Evolutionary conservation across 2,329 filamentous ascomycete species (phyloP).

Genomic region (Harringtonia lauricola): DNA sequence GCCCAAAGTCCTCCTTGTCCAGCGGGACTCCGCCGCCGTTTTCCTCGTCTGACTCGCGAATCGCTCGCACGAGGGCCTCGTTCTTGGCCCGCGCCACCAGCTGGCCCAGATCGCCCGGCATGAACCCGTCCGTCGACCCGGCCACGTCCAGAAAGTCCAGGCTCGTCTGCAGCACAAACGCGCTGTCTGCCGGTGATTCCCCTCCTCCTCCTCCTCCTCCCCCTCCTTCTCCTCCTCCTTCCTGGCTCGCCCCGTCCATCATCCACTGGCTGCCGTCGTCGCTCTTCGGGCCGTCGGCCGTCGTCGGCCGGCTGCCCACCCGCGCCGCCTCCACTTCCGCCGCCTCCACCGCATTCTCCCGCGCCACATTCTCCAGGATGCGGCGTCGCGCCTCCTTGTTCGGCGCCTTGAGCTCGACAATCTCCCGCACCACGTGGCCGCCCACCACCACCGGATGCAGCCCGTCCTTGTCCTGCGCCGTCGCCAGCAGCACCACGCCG

Average conservation of each 20-base stretch:
- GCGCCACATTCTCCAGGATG: slow-evolving; percentile 72
- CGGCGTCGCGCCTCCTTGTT: slow-evolving; percentile 81
- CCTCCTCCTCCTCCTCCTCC: not conserved
- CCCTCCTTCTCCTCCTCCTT: slow-evolving; percentile 27
- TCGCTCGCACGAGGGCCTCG: slow-evolving; percentile 70
- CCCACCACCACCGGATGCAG: slow-evolving; percentile 85
- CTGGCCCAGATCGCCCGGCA: slow-evolving; percentile 86
- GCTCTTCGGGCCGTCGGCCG: slow-evolving; percentile 37
- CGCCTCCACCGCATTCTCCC: slow-evolving; percentile 33
- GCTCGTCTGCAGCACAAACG: slow-evolving; percentile 62
- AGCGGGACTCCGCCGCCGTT: slow-evolving; percentile 49
- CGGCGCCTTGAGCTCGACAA: slow-evolving; percentile 78
- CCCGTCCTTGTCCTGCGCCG: slow-evolving; percentile 85
- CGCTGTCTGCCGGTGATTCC: slow-evolving; percentile 34
- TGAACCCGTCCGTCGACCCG: slow-evolving; percentile 91
- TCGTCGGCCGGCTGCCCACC: slow-evolving; percentile 40
- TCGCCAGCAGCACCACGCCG: slow-evolving; percentile 77
- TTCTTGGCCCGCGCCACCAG: slow-evolving; percentile 81
- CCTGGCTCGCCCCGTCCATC: slow-evolving; percentile 59
- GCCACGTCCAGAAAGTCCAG: slow-evolving; percentile 90
- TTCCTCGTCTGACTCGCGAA: slow-evolving; percentile 16
- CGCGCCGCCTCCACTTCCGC: slow-evolving; percentile 20
- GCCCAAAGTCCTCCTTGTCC: slow-evolving; percentile 65
- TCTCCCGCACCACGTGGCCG: slow-evolving; percentile 85
- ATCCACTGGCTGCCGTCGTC: slow-evolving; percentile 60